Conservation (phyloP, 805 yeast species). For the Metschnikowia proteae region DNA sequence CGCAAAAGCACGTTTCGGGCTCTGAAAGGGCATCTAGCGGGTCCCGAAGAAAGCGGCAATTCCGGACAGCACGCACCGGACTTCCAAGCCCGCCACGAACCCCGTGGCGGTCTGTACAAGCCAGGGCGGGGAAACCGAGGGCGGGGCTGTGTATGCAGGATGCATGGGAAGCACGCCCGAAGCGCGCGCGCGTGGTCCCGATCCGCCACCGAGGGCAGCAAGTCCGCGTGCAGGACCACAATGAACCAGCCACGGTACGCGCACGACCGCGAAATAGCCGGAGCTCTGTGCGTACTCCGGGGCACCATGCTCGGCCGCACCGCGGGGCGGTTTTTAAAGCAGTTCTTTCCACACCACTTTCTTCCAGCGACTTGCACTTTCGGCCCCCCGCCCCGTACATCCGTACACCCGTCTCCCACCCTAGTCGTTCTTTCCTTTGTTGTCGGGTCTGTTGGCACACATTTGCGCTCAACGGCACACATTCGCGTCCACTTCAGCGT, state of each 20-base stretch:
- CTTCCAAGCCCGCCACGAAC: too few species aligned
- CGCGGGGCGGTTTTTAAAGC: background rate
- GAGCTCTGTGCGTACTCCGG: background rate
- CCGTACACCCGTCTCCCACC: slow-evolving; percentile 7
- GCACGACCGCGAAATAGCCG: background rate
- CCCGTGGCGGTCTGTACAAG: too few species aligned
- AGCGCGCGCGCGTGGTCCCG: too few species aligned
- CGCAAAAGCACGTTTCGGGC: too few species aligned
- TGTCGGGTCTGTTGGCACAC: background rate
- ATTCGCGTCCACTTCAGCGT: too few species aligned
- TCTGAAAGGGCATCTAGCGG: too few species aligned
- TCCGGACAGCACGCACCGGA: too few species aligned
- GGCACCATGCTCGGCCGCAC: slow-evolving; percentile 1
- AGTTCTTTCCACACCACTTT: background rate
- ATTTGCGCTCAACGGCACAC: background rate
- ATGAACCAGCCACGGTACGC: background rate
- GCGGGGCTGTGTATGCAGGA: too few species aligned
- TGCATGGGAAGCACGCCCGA: too few species aligned
- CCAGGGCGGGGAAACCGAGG: too few species aligned
- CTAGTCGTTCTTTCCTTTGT: slow-evolving; percentile 11
- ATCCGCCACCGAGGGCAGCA: too few species aligned
- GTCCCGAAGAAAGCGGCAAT: too few species aligned
- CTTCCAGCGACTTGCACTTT: background rate
- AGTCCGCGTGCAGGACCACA: background rate
- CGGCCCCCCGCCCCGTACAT: background rate